phyloP scores from a whole-genome alignment of 1,284 basidiomycete species.

The Cutaneotrichosporon cutaneum region DNA sequence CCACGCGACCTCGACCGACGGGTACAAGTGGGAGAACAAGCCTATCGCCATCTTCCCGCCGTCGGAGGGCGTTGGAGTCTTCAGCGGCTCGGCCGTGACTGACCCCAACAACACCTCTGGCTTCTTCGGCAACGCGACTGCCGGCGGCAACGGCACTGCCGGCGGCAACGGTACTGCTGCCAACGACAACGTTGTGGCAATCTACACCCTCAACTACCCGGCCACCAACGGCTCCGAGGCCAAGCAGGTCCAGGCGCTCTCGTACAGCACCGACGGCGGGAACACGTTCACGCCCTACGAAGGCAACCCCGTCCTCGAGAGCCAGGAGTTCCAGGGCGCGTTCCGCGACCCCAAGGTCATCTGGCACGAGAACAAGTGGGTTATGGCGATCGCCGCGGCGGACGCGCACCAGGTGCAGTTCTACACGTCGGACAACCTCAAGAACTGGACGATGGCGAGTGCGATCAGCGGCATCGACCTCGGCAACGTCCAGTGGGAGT shows the following conservation, averaged over 20 bases:
- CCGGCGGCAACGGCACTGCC: too few species aligned
- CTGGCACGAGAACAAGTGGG: conserved; percentile 51
- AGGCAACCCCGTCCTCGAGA: too few species aligned
- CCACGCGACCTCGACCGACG: conserved; percentile 53
- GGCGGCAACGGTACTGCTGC: too few species aligned
- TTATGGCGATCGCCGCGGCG: conserved; percentile 52
- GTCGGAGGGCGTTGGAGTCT: conserved; percentile 37
- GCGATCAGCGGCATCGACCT: conserved; percentile 46
- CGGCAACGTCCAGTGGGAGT: conserved; percentile 51
- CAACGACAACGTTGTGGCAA: conserved; percentile 52
- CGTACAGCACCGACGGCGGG: conserved; percentile 51
- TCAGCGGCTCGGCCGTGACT: conserved; percentile 53
- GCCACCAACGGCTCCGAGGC: too few species aligned
- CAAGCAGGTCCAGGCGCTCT: not conserved
- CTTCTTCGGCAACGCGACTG: conserved; percentile 29
- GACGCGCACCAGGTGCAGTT: conserved; percentile 50
- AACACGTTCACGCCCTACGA: conserved; percentile 52
- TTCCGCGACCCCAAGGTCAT: conserved; percentile 56
- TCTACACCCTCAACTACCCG: too few species aligned
- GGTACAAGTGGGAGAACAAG: conserved; percentile 55
- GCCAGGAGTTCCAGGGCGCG: too few species aligned
- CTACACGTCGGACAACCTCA: conserved; percentile 52
- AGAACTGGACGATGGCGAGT: conserved; percentile 50
- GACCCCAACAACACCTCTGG: conserved; percentile 55
- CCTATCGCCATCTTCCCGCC: conserved; percentile 49